A percentile compares a stretch with the other conserved stretches of the same genome.
phyloP scores from a whole-genome alignment of 2,329 filamentous ascomycete species.

The Dactylellina parvicollis region DNA sequence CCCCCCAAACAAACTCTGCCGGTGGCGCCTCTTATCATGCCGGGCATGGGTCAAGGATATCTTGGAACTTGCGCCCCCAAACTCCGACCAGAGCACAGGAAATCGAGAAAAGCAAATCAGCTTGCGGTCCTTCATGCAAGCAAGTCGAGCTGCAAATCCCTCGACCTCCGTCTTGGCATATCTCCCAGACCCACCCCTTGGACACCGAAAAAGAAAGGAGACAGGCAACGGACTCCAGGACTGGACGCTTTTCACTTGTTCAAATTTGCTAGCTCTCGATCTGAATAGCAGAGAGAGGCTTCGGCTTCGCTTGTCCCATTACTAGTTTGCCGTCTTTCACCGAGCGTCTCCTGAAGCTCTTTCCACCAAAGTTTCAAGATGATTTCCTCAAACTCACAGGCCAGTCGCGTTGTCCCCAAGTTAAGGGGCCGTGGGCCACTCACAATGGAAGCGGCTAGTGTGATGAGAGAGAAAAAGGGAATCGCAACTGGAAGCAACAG shows the following conservation, averaged over 20 bases:
- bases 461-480: background rate
- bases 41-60: conserved; percentile 39
- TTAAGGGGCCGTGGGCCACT: conserved; percentile 29
- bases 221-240: background rate
- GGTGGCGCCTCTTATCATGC: conserved; percentile 53
- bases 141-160: conserved; percentile 51
- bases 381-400: conserved; percentile 24
- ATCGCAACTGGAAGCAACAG: conserved; percentile 38
- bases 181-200: conserved; percentile 7
- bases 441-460: conserved; percentile 39
- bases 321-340: background rate
- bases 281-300: background rate
- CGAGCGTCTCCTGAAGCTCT: conserved; percentile 14
- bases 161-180: conserved; percentile 52
- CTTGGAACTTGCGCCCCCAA: conserved; percentile 48
- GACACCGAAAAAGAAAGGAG: conserved; percentile 22
- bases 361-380: background rate
- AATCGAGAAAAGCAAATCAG: conserved; percentile 13
- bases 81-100: background rate
- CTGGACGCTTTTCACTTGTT: background rate
- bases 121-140: conserved; percentile 27
- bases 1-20: conserved; percentile 27
- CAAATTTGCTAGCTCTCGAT: background rate
- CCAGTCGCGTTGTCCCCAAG: conserved; percentile 39
- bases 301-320: background rate